Conservation (phyloP, 495 filamentous ascomycete genomes). For the Apiosordaria backusii region DNA sequence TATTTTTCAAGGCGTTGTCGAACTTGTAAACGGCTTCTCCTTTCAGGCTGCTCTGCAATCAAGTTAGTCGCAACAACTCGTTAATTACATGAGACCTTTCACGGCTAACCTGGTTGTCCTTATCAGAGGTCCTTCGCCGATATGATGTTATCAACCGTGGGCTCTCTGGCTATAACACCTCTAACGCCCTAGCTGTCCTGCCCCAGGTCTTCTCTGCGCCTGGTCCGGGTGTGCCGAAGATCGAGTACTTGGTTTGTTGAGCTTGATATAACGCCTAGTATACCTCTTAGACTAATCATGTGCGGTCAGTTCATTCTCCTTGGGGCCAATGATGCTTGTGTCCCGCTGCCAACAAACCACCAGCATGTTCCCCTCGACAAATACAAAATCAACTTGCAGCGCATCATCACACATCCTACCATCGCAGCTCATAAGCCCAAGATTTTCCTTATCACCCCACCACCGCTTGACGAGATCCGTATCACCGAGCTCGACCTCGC, state of each 20-base stretch:
- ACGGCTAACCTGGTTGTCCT: neutral
- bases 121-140: slow-evolving; percentile 40
- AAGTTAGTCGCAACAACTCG: slow-evolving; percentile 40
- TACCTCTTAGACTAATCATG: neutral
- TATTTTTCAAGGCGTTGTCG: slow-evolving; percentile 62
- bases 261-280: neutral
- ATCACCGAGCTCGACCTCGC: slow-evolving; percentile 50
- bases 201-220: slow-evolving; percentile 42
- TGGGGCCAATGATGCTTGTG: slow-evolving; percentile 79
- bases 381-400: slow-evolving; percentile 67
- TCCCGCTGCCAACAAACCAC: slow-evolving; percentile 51
- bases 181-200: slow-evolving; percentile 41
- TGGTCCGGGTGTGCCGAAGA: slow-evolving; percentile 49
- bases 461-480: slow-evolving; percentile 76
- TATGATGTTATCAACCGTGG: slow-evolving; percentile 50
- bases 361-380: slow-evolving; percentile 73
- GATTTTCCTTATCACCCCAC: slow-evolving; percentile 73
- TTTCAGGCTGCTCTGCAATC: slow-evolving; percentile 69
- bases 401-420: slow-evolving; percentile 64
- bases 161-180: slow-evolving; percentile 49
- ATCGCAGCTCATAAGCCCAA: slow-evolving; percentile 66
- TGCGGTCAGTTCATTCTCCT: slow-evolving; percentile 66
- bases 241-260: slow-evolving; percentile 60
- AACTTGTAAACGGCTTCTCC: slow-evolving; percentile 60
- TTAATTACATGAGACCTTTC: slow-evolving; percentile 6